phyloP scores from a whole-genome alignment of 371 early-diverging fungal species.

The Sporodiniella umbellata region DNA sequence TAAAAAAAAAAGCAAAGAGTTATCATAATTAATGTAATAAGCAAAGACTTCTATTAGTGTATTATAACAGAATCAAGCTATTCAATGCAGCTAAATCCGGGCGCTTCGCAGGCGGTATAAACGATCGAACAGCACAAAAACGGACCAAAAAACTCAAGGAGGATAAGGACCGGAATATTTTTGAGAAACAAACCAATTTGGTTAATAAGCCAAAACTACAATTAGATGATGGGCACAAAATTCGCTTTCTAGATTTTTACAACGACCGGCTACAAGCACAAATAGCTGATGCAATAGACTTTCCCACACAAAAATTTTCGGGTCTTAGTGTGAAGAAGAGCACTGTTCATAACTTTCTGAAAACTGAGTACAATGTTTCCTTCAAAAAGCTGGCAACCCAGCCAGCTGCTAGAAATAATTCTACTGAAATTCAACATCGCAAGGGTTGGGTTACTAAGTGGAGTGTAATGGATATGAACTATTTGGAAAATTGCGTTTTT shows the following conservation, averaged over 20 bases:
- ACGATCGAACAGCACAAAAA: conserved; percentile 15
- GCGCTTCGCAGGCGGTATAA: conserved; percentile 5
- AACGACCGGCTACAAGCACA: conserved; percentile 7
- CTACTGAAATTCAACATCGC: conserved; percentile 5
- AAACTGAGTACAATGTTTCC: conserved; percentile 13
- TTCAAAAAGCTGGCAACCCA: conserved; percentile 11
- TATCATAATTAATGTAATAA: conserved; percentile 13
- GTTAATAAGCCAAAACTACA: conserved; percentile 17
- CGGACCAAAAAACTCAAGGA: conserved; percentile 14
- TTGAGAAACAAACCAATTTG: conserved; percentile 13
- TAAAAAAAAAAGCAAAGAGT: conserved; percentile 8
- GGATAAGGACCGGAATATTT: conserved; percentile 17
- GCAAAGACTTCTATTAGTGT: conserved; percentile 13
- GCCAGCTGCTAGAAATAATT: conserved; percentile 14
- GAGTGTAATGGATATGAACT: conserved; percentile 6
- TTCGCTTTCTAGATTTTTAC: conserved; percentile 15
- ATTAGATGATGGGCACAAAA: conserved; percentile 11
- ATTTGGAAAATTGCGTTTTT: conserved; percentile 7
- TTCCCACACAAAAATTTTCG: conserved; percentile 9
- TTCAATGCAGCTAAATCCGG: conserved; percentile 12
- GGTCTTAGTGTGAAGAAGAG: conserved; percentile 12
- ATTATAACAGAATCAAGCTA: conserved; percentile 10
- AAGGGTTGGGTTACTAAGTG: conserved; percentile 10
- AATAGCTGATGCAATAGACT: conserved; percentile 12
- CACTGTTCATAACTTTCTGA: conserved; percentile 10